Percentiles rank a stretch among this genome's conserved stretches.
phyloP scores from a whole-genome alignment of 2,329 filamentous ascomycete species.

The Claviceps digitariae region DNA sequence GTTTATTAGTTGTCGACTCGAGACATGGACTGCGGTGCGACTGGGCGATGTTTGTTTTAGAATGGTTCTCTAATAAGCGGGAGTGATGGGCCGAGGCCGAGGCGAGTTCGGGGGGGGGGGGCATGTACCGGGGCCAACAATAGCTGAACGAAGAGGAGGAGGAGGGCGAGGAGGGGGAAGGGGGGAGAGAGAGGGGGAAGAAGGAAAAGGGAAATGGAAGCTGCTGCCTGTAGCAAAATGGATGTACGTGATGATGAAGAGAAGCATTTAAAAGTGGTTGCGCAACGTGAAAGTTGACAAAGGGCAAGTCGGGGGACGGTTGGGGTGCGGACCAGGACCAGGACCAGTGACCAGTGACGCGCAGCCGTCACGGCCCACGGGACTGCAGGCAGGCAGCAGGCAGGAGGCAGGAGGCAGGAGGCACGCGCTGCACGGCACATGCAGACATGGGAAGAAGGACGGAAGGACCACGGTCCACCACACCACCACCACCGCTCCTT shows the following conservation, averaged over 20 bases:
- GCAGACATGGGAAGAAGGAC: no score
- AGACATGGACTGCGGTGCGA: neutral
- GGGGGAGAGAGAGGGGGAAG: neutral
- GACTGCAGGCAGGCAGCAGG: no score
- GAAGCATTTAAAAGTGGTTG: neutral
- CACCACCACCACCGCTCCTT: no score
- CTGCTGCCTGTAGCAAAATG: neutral
- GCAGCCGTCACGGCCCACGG: no score
- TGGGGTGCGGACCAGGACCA: no score
- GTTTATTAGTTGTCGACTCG: neutral
- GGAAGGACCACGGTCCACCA: no score
- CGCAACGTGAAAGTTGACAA: neutral
- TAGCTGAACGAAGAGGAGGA: neutral
- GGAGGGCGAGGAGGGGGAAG: neutral
- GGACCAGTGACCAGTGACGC: no score
- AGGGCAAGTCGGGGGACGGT: neutral
- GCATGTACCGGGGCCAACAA: neutral
- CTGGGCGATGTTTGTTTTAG: neutral
- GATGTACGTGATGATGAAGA: neutral
- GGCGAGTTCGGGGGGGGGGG: neutral
- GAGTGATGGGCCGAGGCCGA: neutral
- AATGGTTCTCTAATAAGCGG: neutral
- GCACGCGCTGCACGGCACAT: no score
- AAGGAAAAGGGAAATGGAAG: neutral
- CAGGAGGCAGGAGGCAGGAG: no score